These are phyloP conservation scores for Kockiozyma suomiensis DNA, from an alignment of 805 yeast genomes.

Conservation along the genomic window DNA sequence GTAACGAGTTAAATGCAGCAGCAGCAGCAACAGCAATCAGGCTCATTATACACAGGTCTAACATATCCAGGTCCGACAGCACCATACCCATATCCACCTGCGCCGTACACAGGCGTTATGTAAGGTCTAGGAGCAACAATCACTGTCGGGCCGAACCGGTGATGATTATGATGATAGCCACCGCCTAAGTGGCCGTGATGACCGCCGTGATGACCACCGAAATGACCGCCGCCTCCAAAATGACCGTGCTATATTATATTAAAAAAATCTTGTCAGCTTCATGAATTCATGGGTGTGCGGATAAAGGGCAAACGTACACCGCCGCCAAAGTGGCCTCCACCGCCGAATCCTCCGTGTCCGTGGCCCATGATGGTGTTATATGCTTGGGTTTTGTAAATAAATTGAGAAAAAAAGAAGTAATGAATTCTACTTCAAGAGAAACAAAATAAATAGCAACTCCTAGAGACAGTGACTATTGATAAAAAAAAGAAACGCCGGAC, in stretches of 20 bases:
- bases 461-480: no score
- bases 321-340: conserved; percentile 11
- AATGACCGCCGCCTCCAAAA: conserved; percentile 5
- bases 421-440: no score
- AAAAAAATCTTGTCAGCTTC: no score
- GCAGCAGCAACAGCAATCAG: conserved; percentile 20
- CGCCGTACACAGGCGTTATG: conserved; percentile 18
- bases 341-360: conserved; percentile 20
- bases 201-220: conserved; percentile 23
- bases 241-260: conserved; percentile 18
- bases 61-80: conserved; percentile 9
- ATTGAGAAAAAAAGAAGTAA: background rate
- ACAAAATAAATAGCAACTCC: no score
- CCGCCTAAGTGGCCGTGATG: conserved; percentile 17
- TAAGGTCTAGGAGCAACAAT: conserved; percentile 30
- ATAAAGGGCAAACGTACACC: conserved; percentile 4
- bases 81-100: conserved; percentile 29
- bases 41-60: conserved; percentile 14
- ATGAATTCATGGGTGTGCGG: background rate
- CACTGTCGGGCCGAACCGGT: conserved; percentile 29
- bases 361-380: conserved; percentile 21
- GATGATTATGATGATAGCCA: conserved; percentile 20
- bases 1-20: conserved; percentile 30
- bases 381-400: no score
- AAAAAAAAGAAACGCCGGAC: no score